These are phyloP conservation scores for Geotrichum macrosporum DNA, from an alignment of 1,139 yeast species.

Conservation along the genomic window DNA sequence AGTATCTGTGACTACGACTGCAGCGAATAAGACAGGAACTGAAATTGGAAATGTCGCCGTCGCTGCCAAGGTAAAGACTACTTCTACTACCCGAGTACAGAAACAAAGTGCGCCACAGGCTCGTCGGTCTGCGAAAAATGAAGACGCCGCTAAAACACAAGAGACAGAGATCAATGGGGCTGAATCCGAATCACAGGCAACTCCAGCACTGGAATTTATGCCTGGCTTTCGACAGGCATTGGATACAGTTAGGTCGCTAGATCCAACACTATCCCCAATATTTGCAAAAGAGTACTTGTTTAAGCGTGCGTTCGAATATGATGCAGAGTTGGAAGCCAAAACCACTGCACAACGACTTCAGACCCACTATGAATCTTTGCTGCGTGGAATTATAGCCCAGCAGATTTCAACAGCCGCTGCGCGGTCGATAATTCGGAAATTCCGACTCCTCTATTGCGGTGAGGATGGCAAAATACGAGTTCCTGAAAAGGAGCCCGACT, in stretches of 20 bases:
- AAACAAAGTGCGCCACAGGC: no score
- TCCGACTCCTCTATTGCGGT: background rate
- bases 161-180: no score
- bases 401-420: constrained; percentile 45
- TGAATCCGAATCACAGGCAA: no score
- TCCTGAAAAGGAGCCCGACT: constrained; percentile 1
- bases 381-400: constrained; percentile 59
- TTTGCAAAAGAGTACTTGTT: constrained; percentile 24
- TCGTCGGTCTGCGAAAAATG: no score
- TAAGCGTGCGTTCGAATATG: background rate
- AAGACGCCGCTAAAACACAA: no score
- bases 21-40: no score
- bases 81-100: no score
- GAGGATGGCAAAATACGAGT: background rate
- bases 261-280: constrained; percentile 25
- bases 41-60: no score
- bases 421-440: background rate
- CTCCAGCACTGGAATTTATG: constrained; percentile 1
- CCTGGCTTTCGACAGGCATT: constrained; percentile 1
- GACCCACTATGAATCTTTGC: constrained; percentile 41
- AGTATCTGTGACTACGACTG: no score
- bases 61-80: no score
- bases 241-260: background rate
- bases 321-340: background rate
- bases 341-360: constrained; percentile 7